Base-by-base conservation (phyloP, 2,329 filamentous ascomycete species). In the Aspergillus candidus region DNA sequence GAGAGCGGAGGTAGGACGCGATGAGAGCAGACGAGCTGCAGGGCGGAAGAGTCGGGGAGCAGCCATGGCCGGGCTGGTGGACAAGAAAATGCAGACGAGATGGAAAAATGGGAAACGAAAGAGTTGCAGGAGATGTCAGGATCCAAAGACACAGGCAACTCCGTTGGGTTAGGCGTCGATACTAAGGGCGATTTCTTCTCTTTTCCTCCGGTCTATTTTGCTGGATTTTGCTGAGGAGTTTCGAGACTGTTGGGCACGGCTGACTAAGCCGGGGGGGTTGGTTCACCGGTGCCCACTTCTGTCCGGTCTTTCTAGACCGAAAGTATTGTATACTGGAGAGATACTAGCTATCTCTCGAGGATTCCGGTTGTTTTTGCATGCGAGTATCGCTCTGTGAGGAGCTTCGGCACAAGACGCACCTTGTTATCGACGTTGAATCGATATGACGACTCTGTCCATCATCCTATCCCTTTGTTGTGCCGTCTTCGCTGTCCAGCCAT, bases 401-500 rank as follows among this genome's bases (percentile, higher is more conserved):
- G 22, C 22, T 27, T 27, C 22, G 22, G 22, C 22, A 27, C 22
- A 22, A 22, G 22, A 7, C 6, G 6, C 22, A 7, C 7, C 6
- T 7, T 6, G 6, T 22, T 7, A n/a, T 22, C 7, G 22, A 22
- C 22, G 22, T 7, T 4, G 7, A 27, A 8, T 27, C 22, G 22
- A 27, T 27, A 27, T 27, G 22, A 27, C 22, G 22, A 27, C 22
- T 27, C 22, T 1, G 22, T 10, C 3, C 7, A 8, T 27, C 6
- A 7, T 27, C 22, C 22, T 27, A 27, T 46, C 51, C 48, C 50
- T 59, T 35, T 49, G 48, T 34, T 43, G 47, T 49, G 44, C 58
- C 52, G 55, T 63, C 32, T 55, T 66, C 47, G 77, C 77, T 49
- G 76, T 82, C 47, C 93, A 98, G 66, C 91, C 91, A 8, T 82